phyloP scores from a whole-genome alignment of 148 eudicot genomes.

The Vaccinium macrocarpon region DNA sequence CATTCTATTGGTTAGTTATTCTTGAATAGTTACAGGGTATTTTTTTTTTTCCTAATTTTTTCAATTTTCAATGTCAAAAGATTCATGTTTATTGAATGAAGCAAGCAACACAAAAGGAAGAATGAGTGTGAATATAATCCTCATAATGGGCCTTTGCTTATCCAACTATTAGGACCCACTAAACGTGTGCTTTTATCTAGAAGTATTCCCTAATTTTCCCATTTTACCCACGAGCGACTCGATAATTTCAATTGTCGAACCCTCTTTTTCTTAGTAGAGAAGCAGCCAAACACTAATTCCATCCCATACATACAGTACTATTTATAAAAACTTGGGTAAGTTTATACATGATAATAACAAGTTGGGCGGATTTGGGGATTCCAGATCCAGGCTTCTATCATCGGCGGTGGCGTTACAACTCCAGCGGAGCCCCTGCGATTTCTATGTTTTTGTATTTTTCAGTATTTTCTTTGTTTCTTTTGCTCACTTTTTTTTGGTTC shows the following conservation, averaged over 20 bases:
- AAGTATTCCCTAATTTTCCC: slow-evolving; percentile 7
- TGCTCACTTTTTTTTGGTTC: too few relatives aligned
- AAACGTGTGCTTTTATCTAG: slow-evolving; percentile 23
- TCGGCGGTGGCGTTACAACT: too few relatives aligned
- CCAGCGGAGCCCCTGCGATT: too few relatives aligned
- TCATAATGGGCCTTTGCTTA: slow-evolving; percentile 16
- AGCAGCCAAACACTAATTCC: not conserved
- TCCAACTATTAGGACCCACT: slow-evolving; percentile 33
- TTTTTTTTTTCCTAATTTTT: not conserved
- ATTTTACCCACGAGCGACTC: not conserved
- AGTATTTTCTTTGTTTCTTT: too few relatives aligned
- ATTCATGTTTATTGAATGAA: slow-evolving; percentile 4
- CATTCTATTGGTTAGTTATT: not conserved
- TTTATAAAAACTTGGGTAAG: too few relatives aligned
- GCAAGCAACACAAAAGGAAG: slow-evolving; percentile 11
- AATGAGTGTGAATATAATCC: slow-evolving; percentile 19
- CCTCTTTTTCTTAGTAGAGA: not conserved
- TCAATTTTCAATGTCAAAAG: not conserved
- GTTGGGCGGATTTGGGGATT: too few relatives aligned
- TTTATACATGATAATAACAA: too few relatives aligned
- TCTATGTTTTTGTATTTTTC: too few relatives aligned
- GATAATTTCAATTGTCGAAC: not conserved
- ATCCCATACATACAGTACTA: not conserved
- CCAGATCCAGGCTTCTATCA: too few relatives aligned
- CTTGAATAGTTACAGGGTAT: not conserved